Base-by-base conservation (phyloP, 2,329 filamentous ascomycete genomes). In the Colletotrichum incanum region DNA sequence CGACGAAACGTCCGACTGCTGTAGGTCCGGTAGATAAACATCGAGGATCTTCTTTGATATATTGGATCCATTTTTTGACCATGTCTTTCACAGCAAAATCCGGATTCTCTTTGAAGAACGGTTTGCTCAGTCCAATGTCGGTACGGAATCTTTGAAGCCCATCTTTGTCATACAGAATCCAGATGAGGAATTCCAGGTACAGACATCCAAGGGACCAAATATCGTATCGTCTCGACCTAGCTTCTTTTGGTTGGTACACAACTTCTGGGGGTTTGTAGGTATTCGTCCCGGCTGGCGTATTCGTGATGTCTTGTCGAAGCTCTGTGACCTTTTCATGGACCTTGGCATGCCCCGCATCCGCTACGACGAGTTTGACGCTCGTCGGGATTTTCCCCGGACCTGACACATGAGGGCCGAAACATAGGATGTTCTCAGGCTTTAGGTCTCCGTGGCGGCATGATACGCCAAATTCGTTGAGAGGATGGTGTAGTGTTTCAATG, bases 361-460 rank as follows among this genome's bases (percentile, higher is more conserved):
- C 34, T 23, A 56, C 23, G 9, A 56, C 54, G 8, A 56, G 54
- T 1, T 26, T 34, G 8, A 39, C n/a, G 9, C n/a, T 31, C 11
- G 16, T 56, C 0, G 54, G 54, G 11, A 56, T 56, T 23, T 18
- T 26, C 4, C 20, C 14, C 34, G 11, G 6, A 9, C 34, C 54
- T 1, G 37, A 14, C 3, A 8, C 12, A 16, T 14, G 2, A 1
- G 5, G 1, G 11, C 54, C 23, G n/a, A 56, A 56, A 5, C 54
- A 56, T 4, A 41, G 20, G 12, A 56, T 56, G 12, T 56, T 56
- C 20, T 56, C 54, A 14, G 54, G 54, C n/a, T 56, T 56, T 31
- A 56, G 34, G 54, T 56, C 54, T n/a, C 54, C 54, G 12, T 56
- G 54, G 9, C 54, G 20, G 20, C 54, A 56, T 9, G 54, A 56